Base-by-base conservation (phyloP, 164 flowering plant genomes). In the Vitis amurensis region DNA sequence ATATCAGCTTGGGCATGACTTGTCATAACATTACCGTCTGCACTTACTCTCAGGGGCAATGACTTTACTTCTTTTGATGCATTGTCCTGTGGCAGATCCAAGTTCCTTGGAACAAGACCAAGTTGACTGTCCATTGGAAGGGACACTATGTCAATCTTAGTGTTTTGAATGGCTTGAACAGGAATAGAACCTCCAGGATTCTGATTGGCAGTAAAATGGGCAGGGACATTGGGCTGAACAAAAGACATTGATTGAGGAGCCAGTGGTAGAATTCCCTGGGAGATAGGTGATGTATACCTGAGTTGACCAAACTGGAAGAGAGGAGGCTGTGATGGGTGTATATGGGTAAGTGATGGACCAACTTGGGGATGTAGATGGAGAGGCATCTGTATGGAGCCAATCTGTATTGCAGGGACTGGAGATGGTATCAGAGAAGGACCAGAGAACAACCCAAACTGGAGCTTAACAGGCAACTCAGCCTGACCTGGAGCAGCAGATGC, bases 371-470 rank as follows among this genome's bases (percentile, higher is more conserved):
- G 95, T 27, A 94, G 77, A 77, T 88, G 95, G 61, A 95, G 91
- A 70, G 99, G 99, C 98, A 95, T 95, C 85, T 89, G 97, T 64
- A 95, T 95, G 37, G 99, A 95, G 70, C 99, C 99, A 77, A 95
- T 95, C 80, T 95, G 98, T 82, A 95, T 93, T 31, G 99, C 91
- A 61, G 96, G 97, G 69, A 95, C 88, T 15, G 96, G 97, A 66
- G 99, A 88, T 68, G 97, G 96, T 73, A 93, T 89, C 76, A 91
- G 67, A 62, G 99, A 83, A 59, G 98, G 97, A 55, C 97, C 97
- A 60, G 98, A 88, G 73, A 94, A 94, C 55, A 94, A 81, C 69
- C 99, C 97, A 83, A 92, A 92, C 76, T 89, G 99, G 73, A 94
- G 86, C 74, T 87, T 84, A 63, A 89, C 82, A 15, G 97, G 94